A percentile compares a stretch with the other conserved stretches of the same genome.
These are phyloP conservation scores for Euphorbia tirucalli DNA, from an alignment of 345 rosid genomes.

Conservation along the genomic window DNA sequence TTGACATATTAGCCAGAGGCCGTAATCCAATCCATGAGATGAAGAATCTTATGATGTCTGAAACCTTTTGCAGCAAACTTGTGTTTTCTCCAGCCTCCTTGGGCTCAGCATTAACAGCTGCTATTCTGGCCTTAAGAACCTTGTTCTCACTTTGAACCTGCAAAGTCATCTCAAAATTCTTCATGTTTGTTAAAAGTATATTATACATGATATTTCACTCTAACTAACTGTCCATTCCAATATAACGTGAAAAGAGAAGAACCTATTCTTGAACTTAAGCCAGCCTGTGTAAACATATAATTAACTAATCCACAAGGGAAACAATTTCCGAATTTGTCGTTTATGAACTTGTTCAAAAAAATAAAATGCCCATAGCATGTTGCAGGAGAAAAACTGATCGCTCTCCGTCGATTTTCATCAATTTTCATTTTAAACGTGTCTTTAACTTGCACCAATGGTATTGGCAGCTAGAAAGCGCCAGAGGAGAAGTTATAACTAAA, in stretches of 20 bases:
- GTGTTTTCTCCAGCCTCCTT: conserved; percentile 12
- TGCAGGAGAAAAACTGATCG: neutral
- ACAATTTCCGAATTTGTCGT: neutral
- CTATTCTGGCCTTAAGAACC: conserved; percentile 38
- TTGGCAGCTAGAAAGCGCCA: neutral
- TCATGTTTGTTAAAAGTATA: neutral
- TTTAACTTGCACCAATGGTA: neutral
- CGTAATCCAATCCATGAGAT: conserved; percentile 21
- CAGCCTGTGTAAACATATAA: neutral
- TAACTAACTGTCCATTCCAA: neutral
- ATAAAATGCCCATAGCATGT: neutral
- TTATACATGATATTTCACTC: neutral
- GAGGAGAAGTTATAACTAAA: neutral
- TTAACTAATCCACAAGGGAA: neutral
- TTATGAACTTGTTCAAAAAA: neutral
- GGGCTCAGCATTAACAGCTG: conserved; percentile 19
- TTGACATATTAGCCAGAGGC: conserved; percentile 8
- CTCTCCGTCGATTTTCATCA: too few species aligned
- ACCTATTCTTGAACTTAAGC: neutral
- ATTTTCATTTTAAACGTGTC: too few species aligned
- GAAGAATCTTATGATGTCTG: conserved; percentile 15
- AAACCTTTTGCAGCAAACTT: conserved; percentile 19
- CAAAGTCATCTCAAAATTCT: conserved; percentile 1
- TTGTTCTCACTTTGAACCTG: conserved; percentile 52
- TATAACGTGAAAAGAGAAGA: neutral